Conservation (phyloP, 106 monocot genomes). For the Vanilla planifolia region DNA sequence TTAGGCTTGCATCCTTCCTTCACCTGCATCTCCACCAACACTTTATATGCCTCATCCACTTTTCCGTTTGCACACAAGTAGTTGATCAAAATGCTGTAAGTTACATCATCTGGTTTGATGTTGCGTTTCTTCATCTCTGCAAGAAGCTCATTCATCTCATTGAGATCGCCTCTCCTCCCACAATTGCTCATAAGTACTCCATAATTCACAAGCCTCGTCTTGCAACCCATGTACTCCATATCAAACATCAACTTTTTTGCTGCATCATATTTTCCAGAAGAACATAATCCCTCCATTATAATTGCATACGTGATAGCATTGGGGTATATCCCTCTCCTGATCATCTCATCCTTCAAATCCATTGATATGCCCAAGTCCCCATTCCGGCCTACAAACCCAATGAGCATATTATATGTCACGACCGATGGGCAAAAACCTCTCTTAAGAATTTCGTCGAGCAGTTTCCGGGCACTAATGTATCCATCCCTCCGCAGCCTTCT, state of each 20-base stretch:
- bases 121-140: slow-evolving; percentile 64
- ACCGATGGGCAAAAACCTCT: slow-evolving; percentile 46
- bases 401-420: slow-evolving; percentile 72
- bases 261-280: slow-evolving; percentile 27
- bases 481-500: slow-evolving; percentile 22
- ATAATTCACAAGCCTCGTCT: slow-evolving; percentile 46
- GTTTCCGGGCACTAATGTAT: slow-evolving; percentile 19
- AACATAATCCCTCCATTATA: slow-evolving; percentile 76
- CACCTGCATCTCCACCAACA: slow-evolving; percentile 83
- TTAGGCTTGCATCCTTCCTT: slow-evolving; percentile 31
- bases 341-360: slow-evolving; percentile 65
- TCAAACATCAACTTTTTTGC: slow-evolving; percentile 92
- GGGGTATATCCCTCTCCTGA: slow-evolving; percentile 29
- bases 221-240: slow-evolving; percentile 89
- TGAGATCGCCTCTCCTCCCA: slow-evolving; percentile 42
- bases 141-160: slow-evolving; percentile 43
- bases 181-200: slow-evolving; percentile 77
- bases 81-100: slow-evolving; percentile 59
- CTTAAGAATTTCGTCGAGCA: slow-evolving; percentile 78
- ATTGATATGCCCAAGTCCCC: slow-evolving; percentile 27
- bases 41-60: slow-evolving; percentile 67
- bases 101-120: slow-evolving; percentile 44
- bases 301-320: slow-evolving; percentile 73
- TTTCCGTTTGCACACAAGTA: slow-evolving; percentile 42
- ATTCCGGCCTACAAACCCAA: slow-evolving; percentile 33